A percentile compares a stretch with the other conserved stretches of the same genome.
phyloP scores from a whole-genome alignment of 2,329 filamentous ascomycete genomes.

The Cladosporium austrohemisphaericum region DNA sequence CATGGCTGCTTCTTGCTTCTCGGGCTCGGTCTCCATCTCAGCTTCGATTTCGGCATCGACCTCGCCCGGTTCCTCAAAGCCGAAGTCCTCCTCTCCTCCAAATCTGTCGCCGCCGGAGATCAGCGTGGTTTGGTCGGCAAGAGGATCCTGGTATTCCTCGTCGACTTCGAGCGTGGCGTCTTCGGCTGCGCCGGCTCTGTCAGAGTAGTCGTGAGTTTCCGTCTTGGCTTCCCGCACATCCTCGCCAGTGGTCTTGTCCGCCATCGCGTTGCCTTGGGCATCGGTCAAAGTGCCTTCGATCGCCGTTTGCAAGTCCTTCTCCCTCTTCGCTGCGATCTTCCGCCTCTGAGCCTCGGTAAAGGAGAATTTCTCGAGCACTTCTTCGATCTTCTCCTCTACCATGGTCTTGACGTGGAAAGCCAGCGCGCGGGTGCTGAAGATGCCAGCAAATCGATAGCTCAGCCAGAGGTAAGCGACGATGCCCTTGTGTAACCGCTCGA shows the following conservation, averaged over 20 bases:
- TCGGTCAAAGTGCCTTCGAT: conserved; percentile 11
- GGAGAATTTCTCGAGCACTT: conserved; percentile 57
- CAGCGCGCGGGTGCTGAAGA: conserved; percentile 71
- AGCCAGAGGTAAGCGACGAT: conserved; percentile 90
- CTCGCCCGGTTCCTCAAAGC: conserved; percentile 21
- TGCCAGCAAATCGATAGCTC: conserved; percentile 78
- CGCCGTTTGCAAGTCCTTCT: conserved; percentile 25
- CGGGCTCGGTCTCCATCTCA: conserved; percentile 8
- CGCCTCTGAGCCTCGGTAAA: conserved; percentile 31
- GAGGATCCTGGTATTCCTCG: background rate
- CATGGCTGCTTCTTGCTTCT: conserved; percentile 7
- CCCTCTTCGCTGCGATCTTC: conserved; percentile 26
- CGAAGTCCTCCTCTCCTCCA: conserved; percentile 27
- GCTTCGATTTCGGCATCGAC: conserved; percentile 16
- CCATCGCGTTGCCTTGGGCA: background rate
- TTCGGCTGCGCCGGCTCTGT: conserved; percentile 11
- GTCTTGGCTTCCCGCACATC: background rate
- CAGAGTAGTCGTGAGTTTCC: conserved; percentile 7
- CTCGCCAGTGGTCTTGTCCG: background rate
- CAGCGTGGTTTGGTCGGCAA: conserved; percentile 22
- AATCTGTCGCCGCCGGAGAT: conserved; percentile 28
- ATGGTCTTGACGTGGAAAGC: conserved; percentile 75
- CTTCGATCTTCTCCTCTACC: conserved; percentile 72
- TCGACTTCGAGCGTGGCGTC: conserved; percentile 16
- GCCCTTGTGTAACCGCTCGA: conserved; percentile 77